Evolutionary conservation across 2,329 filamentous ascomycete genomes (phyloP).

Genomic region (Penicillium paneum): DNA sequence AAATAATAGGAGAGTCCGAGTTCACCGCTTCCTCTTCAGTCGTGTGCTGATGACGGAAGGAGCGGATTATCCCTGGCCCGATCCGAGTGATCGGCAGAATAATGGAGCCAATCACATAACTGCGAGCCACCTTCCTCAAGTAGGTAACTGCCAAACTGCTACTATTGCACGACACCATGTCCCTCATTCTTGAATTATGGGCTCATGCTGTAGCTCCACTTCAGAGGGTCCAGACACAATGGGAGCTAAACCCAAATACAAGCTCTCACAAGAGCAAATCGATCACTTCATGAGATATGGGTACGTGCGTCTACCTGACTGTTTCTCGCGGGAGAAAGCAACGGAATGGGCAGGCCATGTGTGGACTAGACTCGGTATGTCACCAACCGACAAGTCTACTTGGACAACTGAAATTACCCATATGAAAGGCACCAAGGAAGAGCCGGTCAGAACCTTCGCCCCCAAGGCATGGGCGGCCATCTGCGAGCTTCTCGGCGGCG

Average conservation of each 20-base stretch:
- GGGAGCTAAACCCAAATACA: neutral
- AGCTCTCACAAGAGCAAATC: conserved; percentile 48
- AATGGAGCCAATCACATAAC: neutral
- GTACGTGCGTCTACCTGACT: conserved; percentile 53
- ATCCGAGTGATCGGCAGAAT: neutral
- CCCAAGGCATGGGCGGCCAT: conserved; percentile 66
- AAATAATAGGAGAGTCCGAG: neutral
- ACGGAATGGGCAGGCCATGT: conserved; percentile 49
- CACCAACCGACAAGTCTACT: conserved; percentile 60
- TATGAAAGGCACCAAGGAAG: conserved; percentile 61
- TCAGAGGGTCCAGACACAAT: neutral
- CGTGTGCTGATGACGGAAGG: neutral
- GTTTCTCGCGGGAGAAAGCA: conserved; percentile 51
- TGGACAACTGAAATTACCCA: conserved; percentile 62
- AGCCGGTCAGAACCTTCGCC: conserved; percentile 56
- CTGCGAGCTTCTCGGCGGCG: conserved; percentile 63
- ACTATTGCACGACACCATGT: neutral
- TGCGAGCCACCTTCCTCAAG: neutral
- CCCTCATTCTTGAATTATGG: neutral
- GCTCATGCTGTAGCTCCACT: neutral
- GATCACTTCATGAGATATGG: conserved; percentile 56
- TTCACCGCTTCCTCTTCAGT: neutral
- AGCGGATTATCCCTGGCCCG: neutral
- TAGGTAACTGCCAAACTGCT: neutral
- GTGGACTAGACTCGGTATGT: conserved; percentile 66